phyloP scores from a whole-genome alignment of 1,139 yeast genomes.

The Candida sp. region DNA sequence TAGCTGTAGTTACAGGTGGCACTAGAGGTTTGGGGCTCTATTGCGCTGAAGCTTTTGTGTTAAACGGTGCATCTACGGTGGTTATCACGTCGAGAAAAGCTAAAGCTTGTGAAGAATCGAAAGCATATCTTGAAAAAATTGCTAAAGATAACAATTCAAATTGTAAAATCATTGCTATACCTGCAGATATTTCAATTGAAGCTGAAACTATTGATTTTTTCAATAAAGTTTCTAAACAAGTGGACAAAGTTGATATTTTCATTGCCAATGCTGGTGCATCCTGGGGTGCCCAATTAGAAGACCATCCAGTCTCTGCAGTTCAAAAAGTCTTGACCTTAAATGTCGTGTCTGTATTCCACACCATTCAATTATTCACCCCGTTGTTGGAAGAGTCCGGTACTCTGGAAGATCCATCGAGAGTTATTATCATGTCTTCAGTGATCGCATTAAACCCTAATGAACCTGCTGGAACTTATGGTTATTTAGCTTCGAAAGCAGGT shows the following conservation, averaged over 20 bases:
- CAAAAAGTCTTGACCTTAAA: slow-evolving; percentile 63
- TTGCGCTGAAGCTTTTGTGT: slow-evolving; percentile 60
- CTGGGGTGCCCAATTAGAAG: slow-evolving; percentile 65
- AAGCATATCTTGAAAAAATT: slow-evolving; percentile 41
- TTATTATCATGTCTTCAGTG: slow-evolving; percentile 63
- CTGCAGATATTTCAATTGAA: slow-evolving; percentile 56
- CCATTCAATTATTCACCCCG: slow-evolving; percentile 59
- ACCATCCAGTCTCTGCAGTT: slow-evolving; percentile 59
- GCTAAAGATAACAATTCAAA: slow-evolving; percentile 35
- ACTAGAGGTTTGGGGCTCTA: slow-evolving; percentile 69
- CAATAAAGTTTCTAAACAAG: slow-evolving; percentile 35
- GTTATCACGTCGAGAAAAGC: slow-evolving; percentile 64
- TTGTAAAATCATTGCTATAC: slow-evolving; percentile 48
- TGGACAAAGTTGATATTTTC: slow-evolving; percentile 52
- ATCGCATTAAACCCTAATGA: slow-evolving; percentile 45
- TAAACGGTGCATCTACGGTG: slow-evolving; percentile 61
- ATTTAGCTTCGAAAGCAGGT: slow-evolving; percentile 73
- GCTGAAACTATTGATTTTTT: slow-evolving; percentile 46
- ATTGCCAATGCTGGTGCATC: slow-evolving; percentile 78
- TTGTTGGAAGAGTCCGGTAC: slow-evolving; percentile 58
- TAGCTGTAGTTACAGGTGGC: slow-evolving; percentile 74
- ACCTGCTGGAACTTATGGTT: slow-evolving; percentile 56
- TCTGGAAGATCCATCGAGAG: slow-evolving; percentile 57
- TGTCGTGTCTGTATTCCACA: slow-evolving; percentile 62
- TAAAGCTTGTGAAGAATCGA: slow-evolving; percentile 59